A percentile compares a stretch with the other conserved stretches of the same genome.
Conservation (phyloP, 208 protist species). For the Leishmania martiniquensis region DNA sequence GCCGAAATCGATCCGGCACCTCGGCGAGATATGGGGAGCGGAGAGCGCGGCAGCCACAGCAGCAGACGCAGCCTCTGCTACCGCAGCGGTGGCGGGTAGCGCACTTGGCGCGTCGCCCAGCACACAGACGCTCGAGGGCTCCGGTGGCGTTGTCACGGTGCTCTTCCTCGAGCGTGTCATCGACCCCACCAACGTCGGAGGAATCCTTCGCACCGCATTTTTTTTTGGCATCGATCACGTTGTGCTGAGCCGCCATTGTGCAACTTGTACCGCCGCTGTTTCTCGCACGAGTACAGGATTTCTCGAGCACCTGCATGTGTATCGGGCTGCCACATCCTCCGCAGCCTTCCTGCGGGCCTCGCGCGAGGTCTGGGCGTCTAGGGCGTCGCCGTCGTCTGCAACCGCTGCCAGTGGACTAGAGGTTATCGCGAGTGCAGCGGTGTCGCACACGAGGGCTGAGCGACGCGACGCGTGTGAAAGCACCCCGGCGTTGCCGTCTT, state of each 20-base stretch:
- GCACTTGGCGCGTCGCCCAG: not conserved
- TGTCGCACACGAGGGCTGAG: not conserved
- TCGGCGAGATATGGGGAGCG: constrained; percentile 16
- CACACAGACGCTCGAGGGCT: not conserved
- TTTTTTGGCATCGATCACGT: constrained; percentile 73
- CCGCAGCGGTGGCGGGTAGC: not conserved
- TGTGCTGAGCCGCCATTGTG: constrained; percentile 62
- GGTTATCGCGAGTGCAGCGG: constrained; percentile 28
- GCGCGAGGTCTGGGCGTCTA: not conserved
- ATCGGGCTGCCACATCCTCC: constrained; percentile 39
- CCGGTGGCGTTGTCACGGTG: constrained; percentile 17
- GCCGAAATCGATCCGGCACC: constrained; percentile 21
- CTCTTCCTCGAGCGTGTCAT: constrained; percentile 80
- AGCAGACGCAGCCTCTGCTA: not conserved
- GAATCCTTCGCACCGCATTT: constrained; percentile 72
- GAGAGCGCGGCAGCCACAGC: not conserved
- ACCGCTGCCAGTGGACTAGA: constrained; percentile 6
- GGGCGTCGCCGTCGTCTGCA: not conserved
- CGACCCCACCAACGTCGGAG: constrained; percentile 80
- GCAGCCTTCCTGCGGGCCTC: constrained; percentile 36
- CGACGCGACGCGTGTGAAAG: not conserved
- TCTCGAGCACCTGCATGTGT: constrained; percentile 72
- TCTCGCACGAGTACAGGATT: constrained; percentile 74
- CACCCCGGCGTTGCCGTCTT: not conserved
- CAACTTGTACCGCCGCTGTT: constrained; percentile 71